A percentile compares a stretch with the other conserved stretches of the same genome.
Conservation (phyloP, 768 basidiomycete genomes). For the Mycena polygramma region DNA sequence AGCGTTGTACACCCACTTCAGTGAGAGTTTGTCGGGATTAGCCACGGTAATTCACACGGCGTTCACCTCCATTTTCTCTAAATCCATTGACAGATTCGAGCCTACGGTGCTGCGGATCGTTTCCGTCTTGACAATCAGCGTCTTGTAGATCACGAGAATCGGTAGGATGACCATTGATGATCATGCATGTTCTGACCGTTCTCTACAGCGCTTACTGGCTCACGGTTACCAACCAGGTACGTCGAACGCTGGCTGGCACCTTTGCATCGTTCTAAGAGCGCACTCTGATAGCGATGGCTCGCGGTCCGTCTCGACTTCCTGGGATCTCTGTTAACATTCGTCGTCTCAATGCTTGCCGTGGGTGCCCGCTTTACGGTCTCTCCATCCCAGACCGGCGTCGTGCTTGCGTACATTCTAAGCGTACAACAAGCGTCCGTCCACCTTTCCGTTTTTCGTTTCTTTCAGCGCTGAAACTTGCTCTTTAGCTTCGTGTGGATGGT, state of each 20-base stretch:
- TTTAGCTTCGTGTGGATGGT: conserved; percentile 81
- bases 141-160: conserved; percentile 88
- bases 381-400: conserved; percentile 82
- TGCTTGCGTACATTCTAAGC: conserved; percentile 83
- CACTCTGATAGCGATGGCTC: conserved; percentile 75
- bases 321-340: conserved; percentile 77
- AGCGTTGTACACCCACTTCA: conserved; percentile 92
- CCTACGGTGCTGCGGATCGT: conserved; percentile 83
- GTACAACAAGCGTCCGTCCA: conserved; percentile 74
- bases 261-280: background rate
- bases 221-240: conserved; percentile 84
- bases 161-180: conserved; percentile 50
- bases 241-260: conserved; percentile 3
- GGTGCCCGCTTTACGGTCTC: conserved; percentile 80
- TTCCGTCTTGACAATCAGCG: conserved; percentile 83
- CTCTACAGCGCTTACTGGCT: conserved; percentile 82
- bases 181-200: background rate
- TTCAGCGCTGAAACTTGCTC: conserved; percentile 2
- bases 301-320: conserved; percentile 92
- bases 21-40: conserved; percentile 89
- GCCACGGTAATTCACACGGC: conserved; percentile 58
- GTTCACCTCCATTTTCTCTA: background rate
- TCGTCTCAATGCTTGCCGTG: conserved; percentile 85
- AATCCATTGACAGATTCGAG: conserved; percentile 65
- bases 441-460: conserved; percentile 1